Evolutionary conservation across 257 asterid species (phyloP).

Genomic region (Misopates orontium): DNA sequence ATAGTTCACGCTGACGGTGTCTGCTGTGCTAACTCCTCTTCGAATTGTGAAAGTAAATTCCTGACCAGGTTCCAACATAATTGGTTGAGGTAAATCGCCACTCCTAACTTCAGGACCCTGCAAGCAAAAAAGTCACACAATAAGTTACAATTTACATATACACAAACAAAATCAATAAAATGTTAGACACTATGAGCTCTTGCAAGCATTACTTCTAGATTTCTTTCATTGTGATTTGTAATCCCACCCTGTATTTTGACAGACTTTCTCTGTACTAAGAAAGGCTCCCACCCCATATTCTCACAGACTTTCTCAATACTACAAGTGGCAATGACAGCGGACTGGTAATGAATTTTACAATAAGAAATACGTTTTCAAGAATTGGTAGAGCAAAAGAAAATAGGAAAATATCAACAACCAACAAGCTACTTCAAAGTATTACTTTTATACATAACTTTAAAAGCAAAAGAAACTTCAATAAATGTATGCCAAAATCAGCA

Average conservation of each 20-base stretch:
- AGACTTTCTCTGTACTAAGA: background rate
- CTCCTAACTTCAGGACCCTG: slow-evolving; percentile 99
- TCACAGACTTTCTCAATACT: background rate
- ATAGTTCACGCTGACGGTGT: slow-evolving; percentile 93
- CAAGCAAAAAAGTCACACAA: slow-evolving; percentile 29
- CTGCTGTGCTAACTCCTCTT: slow-evolving; percentile 94
- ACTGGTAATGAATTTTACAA: background rate
- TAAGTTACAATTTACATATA: slow-evolving; percentile 13
- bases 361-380: background rate
- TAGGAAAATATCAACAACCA: too few relatives aligned
- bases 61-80: slow-evolving; percentile 69
- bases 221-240: background rate
- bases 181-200: background rate
- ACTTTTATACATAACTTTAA: background rate
- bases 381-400: background rate
- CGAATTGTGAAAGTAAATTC: slow-evolving; percentile 93
- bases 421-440: too few relatives aligned
- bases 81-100: slow-evolving; percentile 98
- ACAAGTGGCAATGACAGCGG: background rate
- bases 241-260: background rate
- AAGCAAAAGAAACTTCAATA: slow-evolving; percentile 4
- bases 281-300: background rate
- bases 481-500: background rate
- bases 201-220: background rate
- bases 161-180: slow-evolving; percentile 13